Conservation (phyloP, 2,329 filamentous ascomycete species). For the Bipolaris victoriae region DNA sequence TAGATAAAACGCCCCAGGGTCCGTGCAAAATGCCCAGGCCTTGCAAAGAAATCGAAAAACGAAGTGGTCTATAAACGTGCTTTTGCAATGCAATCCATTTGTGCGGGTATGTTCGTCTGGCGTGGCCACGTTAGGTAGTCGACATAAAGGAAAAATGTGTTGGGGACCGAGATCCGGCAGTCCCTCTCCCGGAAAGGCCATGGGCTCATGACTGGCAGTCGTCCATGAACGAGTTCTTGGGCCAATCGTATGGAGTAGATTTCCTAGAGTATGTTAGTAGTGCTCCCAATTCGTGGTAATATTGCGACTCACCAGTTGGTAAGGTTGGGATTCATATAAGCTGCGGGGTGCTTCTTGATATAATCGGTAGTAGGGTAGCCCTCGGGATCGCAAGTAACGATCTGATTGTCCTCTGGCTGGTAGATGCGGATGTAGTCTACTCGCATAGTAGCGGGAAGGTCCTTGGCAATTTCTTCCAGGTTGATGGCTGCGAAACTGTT, state of each 20-base stretch:
- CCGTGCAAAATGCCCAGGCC: constrained; percentile 34
- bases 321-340: constrained; percentile 68
- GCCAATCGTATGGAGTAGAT: constrained; percentile 63
- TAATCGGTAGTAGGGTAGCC: constrained; percentile 72
- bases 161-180: constrained; percentile 27
- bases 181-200: constrained; percentile 17
- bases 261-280: constrained; percentile 42
- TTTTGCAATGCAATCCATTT: constrained; percentile 32
- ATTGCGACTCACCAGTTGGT: constrained; percentile 63
- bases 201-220: constrained; percentile 52
- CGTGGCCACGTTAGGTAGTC: constrained; percentile 37
- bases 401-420: constrained; percentile 64
- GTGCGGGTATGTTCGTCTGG: constrained; percentile 36
- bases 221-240: constrained; percentile 66
- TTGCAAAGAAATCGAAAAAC: constrained; percentile 16
- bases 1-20: constrained; percentile 29
- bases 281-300: not conserved
- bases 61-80: constrained; percentile 38
- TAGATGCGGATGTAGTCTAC: constrained; percentile 75
- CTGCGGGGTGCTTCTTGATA: constrained; percentile 65
- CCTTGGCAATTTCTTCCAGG: constrained; percentile 58
- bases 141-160: constrained; percentile 20
- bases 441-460: constrained; percentile 68
- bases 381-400: constrained; percentile 70
- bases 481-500: constrained; percentile 69